These are phyloP conservation scores for Colletotrichum kahawae DNA, from an alignment of 2,329 filamentous ascomycete genomes.

Conservation along the genomic window DNA sequence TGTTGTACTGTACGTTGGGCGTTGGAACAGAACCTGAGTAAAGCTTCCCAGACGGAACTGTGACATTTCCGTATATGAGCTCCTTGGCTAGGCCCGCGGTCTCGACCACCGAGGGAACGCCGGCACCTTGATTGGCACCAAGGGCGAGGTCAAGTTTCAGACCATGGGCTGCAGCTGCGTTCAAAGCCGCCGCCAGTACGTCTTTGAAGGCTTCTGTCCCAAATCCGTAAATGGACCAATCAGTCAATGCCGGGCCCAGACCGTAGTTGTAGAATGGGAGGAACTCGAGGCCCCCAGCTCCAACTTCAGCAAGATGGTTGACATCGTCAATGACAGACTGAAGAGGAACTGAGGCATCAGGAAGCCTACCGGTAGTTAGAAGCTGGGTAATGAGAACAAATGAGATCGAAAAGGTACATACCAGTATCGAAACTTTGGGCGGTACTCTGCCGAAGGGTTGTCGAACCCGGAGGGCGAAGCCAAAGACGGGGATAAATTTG, in stretches of 20 bases:
- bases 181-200: not conserved
- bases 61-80: not conserved
- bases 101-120: not conserved
- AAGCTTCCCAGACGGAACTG: not conserved
- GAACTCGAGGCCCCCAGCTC: not conserved
- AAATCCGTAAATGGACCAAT: not conserved
- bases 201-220: not conserved
- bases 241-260: not conserved
- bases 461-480: not conserved
- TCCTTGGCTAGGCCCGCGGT: not conserved
- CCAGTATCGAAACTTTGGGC: not conserved
- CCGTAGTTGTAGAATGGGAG: not conserved
- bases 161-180: not conserved
- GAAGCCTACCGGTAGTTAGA: too few species aligned
- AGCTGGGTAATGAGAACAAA: too few species aligned
- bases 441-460: not conserved
- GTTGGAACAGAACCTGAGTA: not conserved
- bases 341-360: not conserved
- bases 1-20: not conserved
- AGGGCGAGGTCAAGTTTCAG: not conserved
- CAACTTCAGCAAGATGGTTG: not conserved
- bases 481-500: too few species aligned
- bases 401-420: not conserved
- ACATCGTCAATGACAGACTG: not conserved
- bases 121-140: not conserved